phyloP scores from a whole-genome alignment of 1,284 basidiomycete genomes.

The Pseudozyma flocculosa region DNA sequence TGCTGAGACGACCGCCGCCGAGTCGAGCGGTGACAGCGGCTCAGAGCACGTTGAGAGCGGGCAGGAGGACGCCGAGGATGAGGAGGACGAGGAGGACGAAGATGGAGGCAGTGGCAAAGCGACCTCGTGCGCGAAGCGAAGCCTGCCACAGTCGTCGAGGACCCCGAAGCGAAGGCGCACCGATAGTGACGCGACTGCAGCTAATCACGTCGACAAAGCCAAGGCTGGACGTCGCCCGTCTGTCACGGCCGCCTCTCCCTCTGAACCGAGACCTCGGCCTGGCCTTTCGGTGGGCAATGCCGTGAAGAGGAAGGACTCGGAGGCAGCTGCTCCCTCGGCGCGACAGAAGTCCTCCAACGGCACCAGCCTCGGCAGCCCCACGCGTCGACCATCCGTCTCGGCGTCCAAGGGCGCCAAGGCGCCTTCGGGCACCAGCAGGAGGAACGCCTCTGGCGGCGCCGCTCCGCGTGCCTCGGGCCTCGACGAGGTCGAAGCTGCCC shows the following conservation, averaged over 20 bases:
- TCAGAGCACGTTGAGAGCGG: neutral
- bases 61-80: neutral
- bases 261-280: neutral
- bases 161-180: slow-evolving; percentile 6
- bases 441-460: neutral
- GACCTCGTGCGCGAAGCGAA: slow-evolving; percentile 10
- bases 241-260: neutral
- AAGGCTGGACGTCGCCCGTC: neutral
- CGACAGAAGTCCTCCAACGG: neutral
- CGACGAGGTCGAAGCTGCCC: slow-evolving; percentile 5
- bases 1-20: neutral
- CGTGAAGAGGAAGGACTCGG: too few species aligned
- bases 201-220: slow-evolving; percentile 3
- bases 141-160: slow-evolving; percentile 14
- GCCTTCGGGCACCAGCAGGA: neutral
- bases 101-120: slow-evolving; percentile 10
- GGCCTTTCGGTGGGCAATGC: too few species aligned
- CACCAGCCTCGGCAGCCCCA: neutral
- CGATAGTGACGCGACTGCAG: neutral
- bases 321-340: too few species aligned
- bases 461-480: too few species aligned
- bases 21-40: slow-evolving; percentile 2
- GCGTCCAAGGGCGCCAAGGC: neutral
- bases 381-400: neutral
- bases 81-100: slow-evolving; percentile 6